A percentile compares a stretch with the other conserved stretches of the same genome.
These are phyloP conservation scores for Talaromyces pinophilus DNA, from an alignment of 2,329 filamentous ascomycete species.

Conservation along the genomic window DNA sequence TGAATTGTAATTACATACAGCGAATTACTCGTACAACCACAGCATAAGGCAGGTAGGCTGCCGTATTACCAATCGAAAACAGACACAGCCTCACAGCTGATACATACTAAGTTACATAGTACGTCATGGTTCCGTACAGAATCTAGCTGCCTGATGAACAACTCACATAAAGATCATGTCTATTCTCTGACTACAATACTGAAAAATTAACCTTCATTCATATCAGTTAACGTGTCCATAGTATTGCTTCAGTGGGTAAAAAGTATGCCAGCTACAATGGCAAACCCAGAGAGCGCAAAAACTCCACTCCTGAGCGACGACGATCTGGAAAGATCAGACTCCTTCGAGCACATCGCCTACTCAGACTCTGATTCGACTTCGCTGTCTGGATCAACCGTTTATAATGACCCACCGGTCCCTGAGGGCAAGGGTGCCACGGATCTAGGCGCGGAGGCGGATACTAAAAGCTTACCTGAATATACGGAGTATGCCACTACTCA, in stretches of 20 bases:
- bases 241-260: neutral
- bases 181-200: neutral
- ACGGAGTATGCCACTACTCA: conserved; percentile 1
- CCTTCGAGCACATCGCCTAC: conserved; percentile 9
- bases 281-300: neutral
- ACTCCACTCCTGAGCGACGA: conserved; percentile 10
- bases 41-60: neutral
- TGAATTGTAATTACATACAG: neutral
- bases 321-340: conserved; percentile 1
- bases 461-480: conserved; percentile 16
- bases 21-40: neutral
- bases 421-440: neutral
- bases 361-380: conserved; percentile 13
- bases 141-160: conserved; percentile 1
- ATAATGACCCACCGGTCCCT: neutral
- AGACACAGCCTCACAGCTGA: conserved; percentile 6
- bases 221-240: neutral
- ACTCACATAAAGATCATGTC: neutral
- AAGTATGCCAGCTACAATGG: neutral
- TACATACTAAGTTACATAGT: neutral
- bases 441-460: conserved; percentile 2
- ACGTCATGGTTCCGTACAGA: neutral
- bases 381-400: conserved; percentile 5
- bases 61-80: conserved; percentile 8
- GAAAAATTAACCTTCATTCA: neutral